Evolutionary conservation across 306 rosid species (phyloP).

Genomic region (Medicago arabica): DNA sequence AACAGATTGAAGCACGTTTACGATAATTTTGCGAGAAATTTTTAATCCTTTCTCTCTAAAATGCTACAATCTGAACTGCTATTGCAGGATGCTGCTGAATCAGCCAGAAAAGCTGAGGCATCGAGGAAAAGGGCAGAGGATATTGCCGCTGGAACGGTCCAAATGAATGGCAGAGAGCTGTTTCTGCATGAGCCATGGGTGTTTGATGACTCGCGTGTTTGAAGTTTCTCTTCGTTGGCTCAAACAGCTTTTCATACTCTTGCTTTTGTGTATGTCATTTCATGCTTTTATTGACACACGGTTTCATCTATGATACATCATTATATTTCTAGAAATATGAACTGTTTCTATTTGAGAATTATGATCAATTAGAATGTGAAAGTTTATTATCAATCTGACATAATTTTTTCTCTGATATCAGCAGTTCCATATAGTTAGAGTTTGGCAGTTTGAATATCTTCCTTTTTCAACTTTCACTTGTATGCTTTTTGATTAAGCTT

Average conservation of each 20-base stretch:
- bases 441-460: not conserved
- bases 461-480: not conserved
- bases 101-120: conserved; percentile 73
- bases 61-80: not conserved
- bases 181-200: conserved; percentile 88
- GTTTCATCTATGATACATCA: not conserved
- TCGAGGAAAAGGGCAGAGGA: conserved; percentile 83
- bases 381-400: not conserved
- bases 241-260: conserved; percentile 3
- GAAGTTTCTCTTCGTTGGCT: conserved; percentile 50
- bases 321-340: conserved; percentile 4
- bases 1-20: conserved; percentile 28
- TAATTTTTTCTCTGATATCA: not conserved
- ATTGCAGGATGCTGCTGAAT: conserved; percentile 73
- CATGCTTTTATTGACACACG: not conserved
- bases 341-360: not conserved
- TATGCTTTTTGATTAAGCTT: conserved; percentile 4
- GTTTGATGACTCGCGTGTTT: conserved; percentile 73
- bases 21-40: not conserved
- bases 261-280: conserved; percentile 3
- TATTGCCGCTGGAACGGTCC: conserved; percentile 74
- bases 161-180: conserved; percentile 92
- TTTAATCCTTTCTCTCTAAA: not conserved
- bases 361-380: not conserved
- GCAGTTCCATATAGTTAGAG: not conserved